Evolutionary conservation across 495 filamentous ascomycete species (phyloP).

Genomic region (Xylaria intraflava): DNA sequence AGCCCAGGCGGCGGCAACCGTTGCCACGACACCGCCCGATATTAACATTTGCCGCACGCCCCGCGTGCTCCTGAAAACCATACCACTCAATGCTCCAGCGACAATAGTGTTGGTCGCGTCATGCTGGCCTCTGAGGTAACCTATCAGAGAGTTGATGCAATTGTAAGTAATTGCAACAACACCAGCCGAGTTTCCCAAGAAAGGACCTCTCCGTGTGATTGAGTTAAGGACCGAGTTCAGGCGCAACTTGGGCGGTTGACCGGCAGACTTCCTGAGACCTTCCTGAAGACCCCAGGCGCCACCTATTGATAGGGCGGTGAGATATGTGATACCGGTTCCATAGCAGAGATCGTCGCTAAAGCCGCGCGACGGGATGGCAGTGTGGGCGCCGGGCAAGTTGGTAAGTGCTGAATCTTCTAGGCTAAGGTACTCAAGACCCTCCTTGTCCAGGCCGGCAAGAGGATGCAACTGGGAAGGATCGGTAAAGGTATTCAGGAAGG

Average conservation of each 20-base stretch:
- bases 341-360: constrained; percentile 99
- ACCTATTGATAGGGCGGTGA: constrained; percentile 76
- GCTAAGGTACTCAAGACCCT: constrained; percentile 84
- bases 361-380: constrained; percentile 85
- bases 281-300: constrained; percentile 89
- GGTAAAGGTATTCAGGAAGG: constrained; percentile 67
- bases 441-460: constrained; percentile 87
- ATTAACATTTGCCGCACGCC: constrained; percentile 89
- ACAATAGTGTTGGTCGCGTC: constrained; percentile 81
- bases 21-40: constrained; percentile 78
- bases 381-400: constrained; percentile 76
- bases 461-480: constrained; percentile 88
- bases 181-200: constrained; percentile 89
- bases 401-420: constrained; percentile 90
- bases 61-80: constrained; percentile 91
- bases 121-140: constrained; percentile 79
- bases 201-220: constrained; percentile 88
- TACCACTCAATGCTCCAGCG: constrained; percentile 80
- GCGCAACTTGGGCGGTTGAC: constrained; percentile 79
- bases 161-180: constrained; percentile 95
- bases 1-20: constrained; percentile 79
- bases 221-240: constrained; percentile 91
- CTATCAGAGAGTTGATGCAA: constrained; percentile 84
- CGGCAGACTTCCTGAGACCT: constrained; percentile 65
- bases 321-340: constrained; percentile 89